These are phyloP conservation scores for Suhomyces wounanorum DNA, from an alignment of 1,139 yeast species.

Conservation along the genomic window DNA sequence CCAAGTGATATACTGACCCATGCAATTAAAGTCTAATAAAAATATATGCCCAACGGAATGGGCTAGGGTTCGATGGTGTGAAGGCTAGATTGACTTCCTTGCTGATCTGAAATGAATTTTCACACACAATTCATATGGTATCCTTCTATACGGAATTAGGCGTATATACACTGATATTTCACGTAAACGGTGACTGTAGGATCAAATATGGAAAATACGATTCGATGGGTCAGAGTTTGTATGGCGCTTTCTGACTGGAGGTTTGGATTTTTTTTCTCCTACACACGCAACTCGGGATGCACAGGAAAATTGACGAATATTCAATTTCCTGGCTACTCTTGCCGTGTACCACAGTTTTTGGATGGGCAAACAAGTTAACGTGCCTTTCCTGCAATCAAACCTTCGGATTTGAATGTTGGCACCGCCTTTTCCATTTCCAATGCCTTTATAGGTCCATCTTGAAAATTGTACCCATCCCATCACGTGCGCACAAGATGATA, in stretches of 20 bases:
- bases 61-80: not conserved
- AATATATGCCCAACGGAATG: not conserved
- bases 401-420: too few species aligned
- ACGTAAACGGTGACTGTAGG: not conserved
- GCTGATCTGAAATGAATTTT: not conserved
- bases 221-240: not conserved
- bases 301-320: not conserved
- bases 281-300: slow-evolving; percentile 1
- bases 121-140: not conserved
- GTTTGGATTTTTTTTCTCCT: slow-evolving; percentile 7
- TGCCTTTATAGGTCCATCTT: too few species aligned
- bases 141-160: not conserved
- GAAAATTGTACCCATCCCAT: not conserved
- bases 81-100: not conserved
- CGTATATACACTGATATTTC: not conserved
- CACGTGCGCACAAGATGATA: not conserved
- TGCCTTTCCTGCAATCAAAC: too few species aligned
- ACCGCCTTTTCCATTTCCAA: too few species aligned
- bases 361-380: too few species aligned
- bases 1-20: not conserved
- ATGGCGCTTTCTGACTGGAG: slow-evolving; percentile 8
- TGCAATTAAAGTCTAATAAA: not conserved
- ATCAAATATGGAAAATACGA: not conserved
- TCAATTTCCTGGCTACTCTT: not conserved
- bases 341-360: too few species aligned